These are phyloP conservation scores for Candida tammaniensis DNA, from an alignment of 805 yeast species.

Conservation along the genomic window DNA sequence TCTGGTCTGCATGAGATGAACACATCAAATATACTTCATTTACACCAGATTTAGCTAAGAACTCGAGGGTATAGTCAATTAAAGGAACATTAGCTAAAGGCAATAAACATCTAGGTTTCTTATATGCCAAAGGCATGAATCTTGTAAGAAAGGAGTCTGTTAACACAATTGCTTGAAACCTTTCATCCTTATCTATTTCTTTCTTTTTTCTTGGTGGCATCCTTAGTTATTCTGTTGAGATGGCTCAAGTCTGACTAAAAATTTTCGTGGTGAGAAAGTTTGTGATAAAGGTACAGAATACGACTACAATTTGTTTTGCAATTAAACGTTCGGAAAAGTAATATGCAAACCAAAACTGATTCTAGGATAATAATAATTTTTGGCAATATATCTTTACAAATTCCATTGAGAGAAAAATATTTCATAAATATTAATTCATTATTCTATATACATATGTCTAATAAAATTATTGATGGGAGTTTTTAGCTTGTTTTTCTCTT, in stretches of 20 bases:
- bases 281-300: no score
- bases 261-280: no score
- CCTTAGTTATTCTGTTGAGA: no score
- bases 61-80: constrained; percentile 92
- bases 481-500: constrained; percentile 13
- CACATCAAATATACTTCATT: constrained; percentile 89
- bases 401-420: no score
- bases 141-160: constrained; percentile 92
- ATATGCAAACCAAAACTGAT: no score
- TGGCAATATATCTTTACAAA: no score
- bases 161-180: constrained; percentile 90
- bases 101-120: constrained; percentile 83
- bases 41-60: constrained; percentile 86
- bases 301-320: no score
- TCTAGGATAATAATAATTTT: no score
- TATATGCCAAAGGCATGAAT: constrained; percentile 87
- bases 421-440: no score
- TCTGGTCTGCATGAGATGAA: constrained; percentile 85
- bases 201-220: constrained; percentile 55
- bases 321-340: no score
- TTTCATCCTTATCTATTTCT: constrained; percentile 62
- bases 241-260: no score
- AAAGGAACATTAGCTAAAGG: constrained; percentile 93
- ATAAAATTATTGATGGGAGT: no score
- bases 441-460: not conserved